phyloP scores from a whole-genome alignment of 805 yeast genomes.

The Sporopachydermia quercuum region DNA sequence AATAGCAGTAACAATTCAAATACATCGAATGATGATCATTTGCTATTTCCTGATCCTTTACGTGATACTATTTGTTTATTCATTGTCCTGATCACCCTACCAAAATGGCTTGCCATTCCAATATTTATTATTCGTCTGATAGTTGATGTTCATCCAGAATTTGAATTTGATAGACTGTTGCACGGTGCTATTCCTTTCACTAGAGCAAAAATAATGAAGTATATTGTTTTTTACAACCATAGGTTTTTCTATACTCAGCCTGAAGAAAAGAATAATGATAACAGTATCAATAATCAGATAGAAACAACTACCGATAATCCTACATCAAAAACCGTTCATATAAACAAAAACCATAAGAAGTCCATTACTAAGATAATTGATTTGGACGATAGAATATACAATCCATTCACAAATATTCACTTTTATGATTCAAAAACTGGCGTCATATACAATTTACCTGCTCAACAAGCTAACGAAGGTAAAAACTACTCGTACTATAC shows the following conservation, averaged over 20 bases:
- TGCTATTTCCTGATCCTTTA: constrained; percentile 14
- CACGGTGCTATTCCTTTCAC: not conserved
- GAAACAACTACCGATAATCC: not conserved
- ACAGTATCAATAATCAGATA: not conserved
- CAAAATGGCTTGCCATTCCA: constrained; percentile 14
- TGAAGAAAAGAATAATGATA: not conserved
- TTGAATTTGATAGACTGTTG: not conserved
- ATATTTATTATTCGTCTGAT: constrained; percentile 9
- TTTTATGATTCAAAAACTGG: not conserved
- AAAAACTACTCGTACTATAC: too few relatives aligned
- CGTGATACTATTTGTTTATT: constrained; percentile 17
- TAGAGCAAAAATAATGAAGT: not conserved
- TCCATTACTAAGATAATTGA: not conserved
- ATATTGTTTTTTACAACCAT: too few relatives aligned
- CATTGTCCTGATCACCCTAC: constrained; percentile 14
- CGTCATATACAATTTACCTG: not conserved
- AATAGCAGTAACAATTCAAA: too few relatives aligned
- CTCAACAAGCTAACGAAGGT: not conserved
- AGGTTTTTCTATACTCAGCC: too few relatives aligned
- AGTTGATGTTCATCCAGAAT: not conserved
- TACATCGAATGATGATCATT: not conserved
- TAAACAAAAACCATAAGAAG: not conserved
- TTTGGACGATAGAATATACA: constrained; percentile 12
- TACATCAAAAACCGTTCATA: not conserved
- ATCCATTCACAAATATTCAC: not conserved